Evolutionary conservation across 768 basidiomycete species (phyloP), one percentile per base, ranked within the genome.

Genomic region (Rhizopogon salebrosus): DNA sequence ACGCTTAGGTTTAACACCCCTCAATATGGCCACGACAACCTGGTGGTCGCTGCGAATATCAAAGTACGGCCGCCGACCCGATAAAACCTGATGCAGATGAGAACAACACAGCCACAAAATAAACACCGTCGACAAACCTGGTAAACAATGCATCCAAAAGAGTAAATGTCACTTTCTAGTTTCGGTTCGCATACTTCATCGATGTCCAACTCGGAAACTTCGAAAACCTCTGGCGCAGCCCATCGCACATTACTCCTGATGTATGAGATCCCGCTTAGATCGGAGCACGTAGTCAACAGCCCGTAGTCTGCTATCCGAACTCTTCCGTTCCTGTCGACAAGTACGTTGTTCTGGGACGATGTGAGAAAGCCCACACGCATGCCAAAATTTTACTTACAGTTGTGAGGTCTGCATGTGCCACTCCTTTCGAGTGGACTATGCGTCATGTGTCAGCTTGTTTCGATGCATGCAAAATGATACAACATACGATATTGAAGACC

Each of bases 291-390:
- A 31, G 29, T 72, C 20, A 72, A 75, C 6, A 76, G 58, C 2
- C 75, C 76, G 53, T 75, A 76, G 52, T 76, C 75, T 51, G 70
- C 70, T n/a, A 77, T 55, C 13, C 66, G 64, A 2, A 68, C 73
- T 27, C 66, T 67, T 18, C 68, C 64, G 18, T 71, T 56, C 56
- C 70, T 68, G 51, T 72, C 70, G 43, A 77, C 69, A 18, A 76
- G 67, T n/a, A 20, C 23, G 35, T 35, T 48, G 2, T 11, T 31
- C 29, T 31, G 7, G 29, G 29, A 31, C 29, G 26, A 18, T 6
- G 23, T 43, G 9, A 43, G 42, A 16, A 24, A 1, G 7, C 11
- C 11, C 29, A 31, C 7, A 9, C 11, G 39, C 11, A 51, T 11
- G 14, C 9, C 2, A 11, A 10, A n/a, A n/a, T n/a, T 16, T 24